Base-by-base conservation (phyloP, 225 moss, liverwort and hornwort genomes). In the Anthoceros angustus region DNA sequence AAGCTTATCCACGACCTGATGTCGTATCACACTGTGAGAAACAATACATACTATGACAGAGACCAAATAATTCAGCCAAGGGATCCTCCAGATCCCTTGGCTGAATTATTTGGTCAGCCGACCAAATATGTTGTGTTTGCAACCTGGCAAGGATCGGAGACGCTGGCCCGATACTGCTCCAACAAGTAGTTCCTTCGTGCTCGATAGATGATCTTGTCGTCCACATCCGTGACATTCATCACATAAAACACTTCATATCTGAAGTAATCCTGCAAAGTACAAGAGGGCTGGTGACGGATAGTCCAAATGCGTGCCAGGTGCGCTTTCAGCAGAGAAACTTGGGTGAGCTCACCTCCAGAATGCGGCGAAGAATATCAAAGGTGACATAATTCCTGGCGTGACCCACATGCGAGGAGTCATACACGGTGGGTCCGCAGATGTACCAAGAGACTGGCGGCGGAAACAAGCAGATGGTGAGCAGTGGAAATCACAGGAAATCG, bases 381-480 rank as follows among this genome's bases (percentile, higher is more conserved):
- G 95, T 95, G 67, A 90, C 71, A 62, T 95, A 91, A 66, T 90
- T 95, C 66, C 94, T 78, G 39, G 94, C 94, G 50, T 95, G 95
- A 63, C 95, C 95, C 14, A 95, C 68, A 61, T 95, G 95, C 0
- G 95, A 80, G 7, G 88, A 83, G 70, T 95, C 91, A 62, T 95
- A 95, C 5, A 88, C 91, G 40, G 95, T 95, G 25, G 95, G 95
- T 40, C 95, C 95, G 77, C 95, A 95, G 64, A 86, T 95, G 66
- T 95, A 95, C 95, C 95, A 95, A 43, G 83, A 83, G 64, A 95
- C 95, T 91, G 86, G 73, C 69, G 0, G 18, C 7, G 16, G 24
- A 32, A 64, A 2, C 26, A 64, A 42, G 61, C 62, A 40, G 20
- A 10, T 64, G 20, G 9, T 7, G 21, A 8, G 62, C 62, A 21